These are phyloP conservation scores for Lactarius akahatsu DNA, from an alignment of 768 basidiomycete species.

Conservation along the genomic window DNA sequence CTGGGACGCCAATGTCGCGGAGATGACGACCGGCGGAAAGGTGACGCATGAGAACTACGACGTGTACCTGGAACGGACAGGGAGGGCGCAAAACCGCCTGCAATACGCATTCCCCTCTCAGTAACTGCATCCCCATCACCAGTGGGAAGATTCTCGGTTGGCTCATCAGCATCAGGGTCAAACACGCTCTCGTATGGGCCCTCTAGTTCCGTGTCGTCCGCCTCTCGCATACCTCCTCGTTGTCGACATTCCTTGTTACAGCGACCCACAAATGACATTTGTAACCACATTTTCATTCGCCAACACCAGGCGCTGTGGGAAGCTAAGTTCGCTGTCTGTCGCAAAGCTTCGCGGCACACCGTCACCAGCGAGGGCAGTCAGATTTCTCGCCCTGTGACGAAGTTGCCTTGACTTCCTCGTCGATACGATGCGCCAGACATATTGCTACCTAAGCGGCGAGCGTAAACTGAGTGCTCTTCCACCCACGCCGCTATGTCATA, in stretches of 20 bases:
- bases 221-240: constrained; percentile 70
- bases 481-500: constrained; percentile 57
- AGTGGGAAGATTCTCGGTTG: constrained; percentile 28
- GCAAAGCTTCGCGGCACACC: constrained; percentile 40
- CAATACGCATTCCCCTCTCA: constrained; percentile 15
- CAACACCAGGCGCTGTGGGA: constrained; percentile 83
- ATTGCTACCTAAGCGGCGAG: constrained; percentile 23
- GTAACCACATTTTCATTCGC: constrained; percentile 95
- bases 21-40: constrained; percentile 29
- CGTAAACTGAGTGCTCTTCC: constrained; percentile 38
- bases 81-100: neutral
- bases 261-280: constrained; percentile 96
- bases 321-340: constrained; percentile 64
- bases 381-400: constrained; percentile 50
- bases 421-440: constrained; percentile 37
- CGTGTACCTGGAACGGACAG: constrained; percentile 21
- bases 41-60: constrained; percentile 12
- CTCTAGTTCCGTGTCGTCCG: constrained; percentile 43
- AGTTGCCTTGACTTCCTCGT: constrained; percentile 55
- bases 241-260: constrained; percentile 92
- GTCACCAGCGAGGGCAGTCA: constrained; percentile 36
- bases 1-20: constrained; percentile 23
- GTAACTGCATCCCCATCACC: constrained; percentile 10
- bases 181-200: constrained; percentile 31
- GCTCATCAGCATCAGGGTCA: constrained; percentile 36